A percentile compares a stretch with the other conserved stretches of the same genome.
These are phyloP conservation scores for Verticillium longisporum DNA, from an alignment of 2,329 filamentous ascomycete genomes.

Conservation along the genomic window DNA sequence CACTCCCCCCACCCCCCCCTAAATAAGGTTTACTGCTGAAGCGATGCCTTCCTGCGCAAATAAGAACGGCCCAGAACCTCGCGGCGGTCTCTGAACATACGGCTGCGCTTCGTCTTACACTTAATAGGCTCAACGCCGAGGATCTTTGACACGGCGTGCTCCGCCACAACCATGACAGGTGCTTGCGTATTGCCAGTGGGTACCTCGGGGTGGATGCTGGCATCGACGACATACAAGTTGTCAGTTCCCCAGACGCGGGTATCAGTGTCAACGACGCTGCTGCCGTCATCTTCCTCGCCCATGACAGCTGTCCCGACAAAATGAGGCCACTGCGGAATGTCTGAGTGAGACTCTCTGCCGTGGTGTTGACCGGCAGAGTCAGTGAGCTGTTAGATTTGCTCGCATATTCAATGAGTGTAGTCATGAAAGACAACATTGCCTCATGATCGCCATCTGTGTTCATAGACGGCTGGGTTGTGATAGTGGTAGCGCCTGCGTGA, in stretches of 20 bases:
- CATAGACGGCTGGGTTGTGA: constrained; percentile 29
- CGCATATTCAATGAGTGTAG: not conserved
- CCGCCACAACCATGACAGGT: constrained; percentile 18
- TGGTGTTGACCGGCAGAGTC: constrained; percentile 9
- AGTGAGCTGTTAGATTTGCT: constrained; percentile 15
- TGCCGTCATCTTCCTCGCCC: constrained; percentile 21
- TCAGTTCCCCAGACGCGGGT: constrained; percentile 23
- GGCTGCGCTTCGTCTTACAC: not conserved
- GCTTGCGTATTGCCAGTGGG: constrained; percentile 20
- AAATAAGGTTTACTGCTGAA: not conserved
- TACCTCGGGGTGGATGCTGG: constrained; percentile 22
- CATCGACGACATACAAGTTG: constrained; percentile 20
- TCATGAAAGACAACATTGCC: not conserved
- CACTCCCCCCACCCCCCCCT: no score
- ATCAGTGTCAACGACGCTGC: constrained; percentile 23
- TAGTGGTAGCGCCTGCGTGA: constrained; percentile 17
- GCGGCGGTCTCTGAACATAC: not conserved
- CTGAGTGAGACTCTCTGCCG: constrained; percentile 17
- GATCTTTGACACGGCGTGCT: constrained; percentile 16
- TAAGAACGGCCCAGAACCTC: not conserved
- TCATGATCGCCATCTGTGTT: constrained; percentile 23
- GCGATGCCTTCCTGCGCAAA: not conserved
- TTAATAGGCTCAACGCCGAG: not conserved
- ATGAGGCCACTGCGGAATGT: constrained; percentile 15
- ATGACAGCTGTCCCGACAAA: constrained; percentile 23